Evolutionary conservation across 148 eudicot species (phyloP).

Genomic region (Rhododendron kiyosumense): DNA sequence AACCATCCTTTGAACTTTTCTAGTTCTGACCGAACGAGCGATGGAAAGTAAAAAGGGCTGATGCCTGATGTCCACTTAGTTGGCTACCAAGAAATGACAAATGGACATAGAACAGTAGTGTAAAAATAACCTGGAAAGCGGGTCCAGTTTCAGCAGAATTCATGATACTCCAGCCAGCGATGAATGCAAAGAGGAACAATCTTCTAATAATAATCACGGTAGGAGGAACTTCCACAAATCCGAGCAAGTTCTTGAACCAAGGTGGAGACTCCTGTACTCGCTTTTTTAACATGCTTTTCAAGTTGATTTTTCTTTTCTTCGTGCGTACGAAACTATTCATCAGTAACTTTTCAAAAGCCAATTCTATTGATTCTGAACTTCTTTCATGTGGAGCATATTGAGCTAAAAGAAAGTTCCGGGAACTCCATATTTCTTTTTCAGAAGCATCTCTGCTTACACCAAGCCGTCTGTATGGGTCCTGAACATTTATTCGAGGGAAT

Average conservation of each 20-base stretch:
- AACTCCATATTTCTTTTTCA: slow-evolving; percentile 88
- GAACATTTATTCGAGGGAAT: slow-evolving; percentile 61
- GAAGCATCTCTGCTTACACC: slow-evolving; percentile 81
- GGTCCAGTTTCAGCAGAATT: slow-evolving; percentile 94
- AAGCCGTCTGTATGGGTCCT: slow-evolving; percentile 97
- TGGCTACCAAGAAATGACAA: background rate
- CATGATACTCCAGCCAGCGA: slow-evolving; percentile 95
- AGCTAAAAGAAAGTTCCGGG: slow-evolving; percentile 76
- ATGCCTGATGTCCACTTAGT: background rate
- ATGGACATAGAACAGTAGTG: background rate
- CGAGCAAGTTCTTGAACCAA: slow-evolving; percentile 81
- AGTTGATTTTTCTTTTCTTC: slow-evolving; percentile 76
- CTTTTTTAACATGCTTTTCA: slow-evolving; percentile 81
- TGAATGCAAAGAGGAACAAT: slow-evolving; percentile 73
- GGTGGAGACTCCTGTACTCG: slow-evolving; percentile 95
- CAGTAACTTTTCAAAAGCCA: slow-evolving; percentile 83
- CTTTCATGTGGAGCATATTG: slow-evolving; percentile 82
- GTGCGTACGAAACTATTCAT: slow-evolving; percentile 72
- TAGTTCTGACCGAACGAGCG: background rate
- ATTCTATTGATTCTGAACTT: slow-evolving; percentile 88
- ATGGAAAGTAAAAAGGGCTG: background rate
- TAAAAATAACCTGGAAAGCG: slow-evolving; percentile 78
- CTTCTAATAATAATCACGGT: slow-evolving; percentile 69
- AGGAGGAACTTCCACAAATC: slow-evolving; percentile 83
- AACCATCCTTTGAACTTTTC: background rate